phyloP scores from a whole-genome alignment of 2,329 filamentous ascomycete genomes.

The Phialemoniopsis sp. region DNA sequence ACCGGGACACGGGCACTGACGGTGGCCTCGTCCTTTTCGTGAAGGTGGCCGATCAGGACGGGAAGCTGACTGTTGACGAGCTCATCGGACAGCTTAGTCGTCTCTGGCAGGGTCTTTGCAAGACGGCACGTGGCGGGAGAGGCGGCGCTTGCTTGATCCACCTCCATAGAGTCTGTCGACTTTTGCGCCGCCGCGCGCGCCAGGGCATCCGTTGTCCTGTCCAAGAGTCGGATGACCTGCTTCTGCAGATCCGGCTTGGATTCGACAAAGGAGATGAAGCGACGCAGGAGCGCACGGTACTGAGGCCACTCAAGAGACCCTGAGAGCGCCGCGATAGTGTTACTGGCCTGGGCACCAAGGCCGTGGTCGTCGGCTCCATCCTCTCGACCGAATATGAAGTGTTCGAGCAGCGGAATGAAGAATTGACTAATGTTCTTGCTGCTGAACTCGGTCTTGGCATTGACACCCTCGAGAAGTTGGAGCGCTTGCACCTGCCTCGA shows the following conservation, averaged over 20 bases:
- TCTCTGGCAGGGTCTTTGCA: constrained; percentile 60
- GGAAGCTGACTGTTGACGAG: constrained; percentile 74
- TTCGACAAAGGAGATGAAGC: constrained; percentile 78
- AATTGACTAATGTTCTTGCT: constrained; percentile 80
- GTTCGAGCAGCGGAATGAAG: constrained; percentile 87
- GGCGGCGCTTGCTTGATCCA: constrained; percentile 24
- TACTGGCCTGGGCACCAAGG: constrained; percentile 80
- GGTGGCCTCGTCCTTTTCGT: constrained; percentile 90
- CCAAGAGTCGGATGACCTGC: constrained; percentile 76
- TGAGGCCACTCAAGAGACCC: constrained; percentile 84
- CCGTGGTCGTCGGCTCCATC: constrained; percentile 76
- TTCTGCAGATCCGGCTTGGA: constrained; percentile 82
- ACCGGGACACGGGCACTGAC: constrained; percentile 91
- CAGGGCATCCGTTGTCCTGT: constrained; percentile 76
- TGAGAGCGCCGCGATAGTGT: constrained; percentile 70
- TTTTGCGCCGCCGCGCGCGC: constrained; percentile 41
- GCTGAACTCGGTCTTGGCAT: constrained; percentile 58
- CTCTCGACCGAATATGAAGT: constrained; percentile 83
- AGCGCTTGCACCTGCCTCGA: constrained; percentile 82
- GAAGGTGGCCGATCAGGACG: constrained; percentile 76
- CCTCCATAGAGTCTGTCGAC: constrained; percentile 33
- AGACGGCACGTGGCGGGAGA: constrained; percentile 39
- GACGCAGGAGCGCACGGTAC: constrained; percentile 77
- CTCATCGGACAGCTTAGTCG: constrained; percentile 66
- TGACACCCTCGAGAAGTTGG: constrained; percentile 68